phyloP scores from a whole-genome alignment of 306 rosid genomes.

The Morella rubra region DNA sequence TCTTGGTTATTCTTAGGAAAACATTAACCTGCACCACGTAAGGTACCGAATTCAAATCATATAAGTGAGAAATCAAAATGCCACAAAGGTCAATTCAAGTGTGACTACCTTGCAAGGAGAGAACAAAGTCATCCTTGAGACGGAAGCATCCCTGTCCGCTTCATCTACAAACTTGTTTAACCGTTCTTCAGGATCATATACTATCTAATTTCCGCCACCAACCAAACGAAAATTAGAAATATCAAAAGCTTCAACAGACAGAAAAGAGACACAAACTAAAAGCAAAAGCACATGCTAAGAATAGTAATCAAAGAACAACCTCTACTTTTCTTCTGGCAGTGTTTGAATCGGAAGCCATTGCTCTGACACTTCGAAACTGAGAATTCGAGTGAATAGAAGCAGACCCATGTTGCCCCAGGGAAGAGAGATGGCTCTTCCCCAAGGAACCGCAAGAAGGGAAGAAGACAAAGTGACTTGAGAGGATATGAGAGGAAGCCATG shows the following conservation, averaged over 20 bases:
- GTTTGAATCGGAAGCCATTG: slow-evolving; percentile 54
- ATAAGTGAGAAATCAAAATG: slow-evolving; percentile 20
- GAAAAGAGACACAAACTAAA: slow-evolving; percentile 17
- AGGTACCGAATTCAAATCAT: slow-evolving; percentile 13
- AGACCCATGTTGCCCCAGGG: slow-evolving; percentile 43
- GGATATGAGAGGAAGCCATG: slow-evolving; percentile 72
- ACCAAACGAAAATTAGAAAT: not conserved
- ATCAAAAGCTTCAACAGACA: not conserved
- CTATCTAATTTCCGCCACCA: slow-evolving; percentile 57
- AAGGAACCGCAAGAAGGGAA: slow-evolving; percentile 39
- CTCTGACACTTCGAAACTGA: slow-evolving; percentile 37
- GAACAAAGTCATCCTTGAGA: slow-evolving; percentile 86
- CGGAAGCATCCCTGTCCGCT: slow-evolving; percentile 66
- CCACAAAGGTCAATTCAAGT: slow-evolving; percentile 10
- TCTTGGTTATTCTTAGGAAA: slow-evolving; percentile 86
- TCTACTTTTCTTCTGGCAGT: slow-evolving; percentile 56
- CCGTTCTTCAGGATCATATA: slow-evolving; percentile 77
- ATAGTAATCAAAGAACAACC: slow-evolving; percentile 39
- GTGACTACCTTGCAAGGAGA: slow-evolving; percentile 92
- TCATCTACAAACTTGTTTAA: slow-evolving; percentile 76
- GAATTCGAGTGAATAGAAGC: slow-evolving; percentile 38
- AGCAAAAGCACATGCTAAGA: slow-evolving; percentile 8
- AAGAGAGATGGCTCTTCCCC: slow-evolving; percentile 28
- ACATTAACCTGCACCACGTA: slow-evolving; percentile 59
- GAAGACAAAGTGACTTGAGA: slow-evolving; percentile 42